Conservation (phyloP, 176 grass and related monocot species). For the Cenchrus fungigraminus region DNA sequence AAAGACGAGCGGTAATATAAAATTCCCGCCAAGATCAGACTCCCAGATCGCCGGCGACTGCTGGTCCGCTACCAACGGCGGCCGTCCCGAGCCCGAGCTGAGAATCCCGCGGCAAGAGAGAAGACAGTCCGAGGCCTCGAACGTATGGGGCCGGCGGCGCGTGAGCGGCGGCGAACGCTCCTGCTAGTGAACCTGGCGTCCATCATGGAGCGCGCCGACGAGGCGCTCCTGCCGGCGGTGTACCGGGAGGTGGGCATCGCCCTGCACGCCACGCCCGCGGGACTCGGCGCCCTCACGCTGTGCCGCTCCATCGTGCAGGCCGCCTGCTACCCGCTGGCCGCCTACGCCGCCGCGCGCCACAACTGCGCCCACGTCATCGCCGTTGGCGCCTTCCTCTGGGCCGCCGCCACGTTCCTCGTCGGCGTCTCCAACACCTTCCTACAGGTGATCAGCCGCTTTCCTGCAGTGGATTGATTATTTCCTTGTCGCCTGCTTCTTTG, state of each 20-base stretch:
- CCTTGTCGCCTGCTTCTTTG: not conserved
- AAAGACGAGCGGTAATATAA: not conserved
- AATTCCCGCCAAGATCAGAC: constrained; percentile 9
- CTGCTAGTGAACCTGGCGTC: constrained; percentile 54
- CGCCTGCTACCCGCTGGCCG: constrained; percentile 63
- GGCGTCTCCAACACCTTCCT: constrained; percentile 61
- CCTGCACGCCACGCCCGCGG: constrained; percentile 54
- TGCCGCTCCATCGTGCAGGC: constrained; percentile 68
- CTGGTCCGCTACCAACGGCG: not conserved
- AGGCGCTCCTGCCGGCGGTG: constrained; percentile 67
- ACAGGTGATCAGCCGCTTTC: constrained; percentile 31
- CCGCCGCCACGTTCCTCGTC: constrained; percentile 69
- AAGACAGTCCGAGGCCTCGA: not conserved
- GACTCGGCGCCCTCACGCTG: constrained; percentile 66
- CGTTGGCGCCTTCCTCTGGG: constrained; percentile 73
- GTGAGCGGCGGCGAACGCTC: constrained; percentile 45
- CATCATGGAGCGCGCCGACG: constrained; percentile 75
- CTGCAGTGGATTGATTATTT: not conserved
- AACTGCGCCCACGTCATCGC: constrained; percentile 63
- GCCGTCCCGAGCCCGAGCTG: not conserved
- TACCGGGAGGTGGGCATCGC: constrained; percentile 70
- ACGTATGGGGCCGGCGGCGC: constrained; percentile 26
- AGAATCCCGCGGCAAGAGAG: not conserved
- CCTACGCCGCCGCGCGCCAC: constrained; percentile 57
- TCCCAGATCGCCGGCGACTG: constrained; percentile 9